phyloP scores from a whole-genome alignment of 2,329 filamentous ascomycete genomes.

The Botrytis byssoidea region DNA sequence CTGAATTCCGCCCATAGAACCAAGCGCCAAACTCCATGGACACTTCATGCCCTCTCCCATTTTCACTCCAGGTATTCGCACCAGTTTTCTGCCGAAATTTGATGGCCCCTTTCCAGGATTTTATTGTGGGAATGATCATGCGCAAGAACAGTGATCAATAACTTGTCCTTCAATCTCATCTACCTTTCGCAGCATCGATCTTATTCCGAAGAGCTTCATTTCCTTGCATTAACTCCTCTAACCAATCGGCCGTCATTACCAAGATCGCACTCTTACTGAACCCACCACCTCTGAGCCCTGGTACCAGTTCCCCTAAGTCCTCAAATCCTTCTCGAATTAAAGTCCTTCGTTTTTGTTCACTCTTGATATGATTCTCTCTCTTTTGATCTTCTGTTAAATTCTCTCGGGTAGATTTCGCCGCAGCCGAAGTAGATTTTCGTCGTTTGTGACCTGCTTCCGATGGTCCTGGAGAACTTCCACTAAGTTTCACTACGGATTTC shows the following conservation, averaged over 20 bases:
- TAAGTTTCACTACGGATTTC: slow-evolving; percentile 34
- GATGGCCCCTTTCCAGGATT: not conserved
- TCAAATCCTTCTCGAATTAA: slow-evolving; percentile 79
- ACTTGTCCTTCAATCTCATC: not conserved
- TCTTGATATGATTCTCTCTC: slow-evolving; percentile 80
- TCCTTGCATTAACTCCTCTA: slow-evolving; percentile 69
- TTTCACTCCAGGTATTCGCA: not conserved
- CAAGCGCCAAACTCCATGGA: slow-evolving; percentile 1
- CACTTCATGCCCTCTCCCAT: not conserved
- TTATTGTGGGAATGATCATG: not conserved
- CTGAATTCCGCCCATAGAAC: not conserved
- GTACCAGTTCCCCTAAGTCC: slow-evolving; percentile 73
- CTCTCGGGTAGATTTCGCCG: slow-evolving; percentile 53
- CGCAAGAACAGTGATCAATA: not conserved
- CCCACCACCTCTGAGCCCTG: slow-evolving; percentile 68
- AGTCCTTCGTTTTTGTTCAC: slow-evolving; percentile 81
- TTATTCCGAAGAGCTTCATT: slow-evolving; percentile 61
- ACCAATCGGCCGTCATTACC: slow-evolving; percentile 71
- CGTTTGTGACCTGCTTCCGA: slow-evolving; percentile 42
- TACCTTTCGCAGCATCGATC: slow-evolving; percentile 37
- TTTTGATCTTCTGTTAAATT: slow-evolving; percentile 77
- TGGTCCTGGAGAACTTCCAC: slow-evolving; percentile 28
- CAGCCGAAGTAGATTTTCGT: slow-evolving; percentile 47
- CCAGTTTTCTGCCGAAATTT: not conserved
- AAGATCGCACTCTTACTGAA: slow-evolving; percentile 83